Conservation (phyloP, 2,329 filamentous ascomycete species). For the Calycina marina region DNA sequence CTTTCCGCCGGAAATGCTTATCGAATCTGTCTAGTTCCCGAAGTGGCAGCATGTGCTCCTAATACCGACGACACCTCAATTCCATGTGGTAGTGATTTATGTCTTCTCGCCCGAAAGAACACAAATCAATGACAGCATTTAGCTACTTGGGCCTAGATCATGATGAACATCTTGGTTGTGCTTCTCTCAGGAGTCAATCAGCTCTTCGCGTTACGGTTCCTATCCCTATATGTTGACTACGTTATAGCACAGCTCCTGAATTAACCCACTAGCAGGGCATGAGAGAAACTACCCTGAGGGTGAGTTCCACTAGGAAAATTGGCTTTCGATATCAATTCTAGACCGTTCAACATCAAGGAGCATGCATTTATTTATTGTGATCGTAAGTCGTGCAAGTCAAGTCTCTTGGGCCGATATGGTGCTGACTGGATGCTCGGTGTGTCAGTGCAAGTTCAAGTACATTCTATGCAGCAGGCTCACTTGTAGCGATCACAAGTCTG, state of each 20-base stretch:
- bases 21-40: slow-evolving; percentile 19
- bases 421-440: too few relatives aligned
- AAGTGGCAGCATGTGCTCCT: slow-evolving; percentile 24
- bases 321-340: slow-evolving; percentile 46
- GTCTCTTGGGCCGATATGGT: too few relatives aligned
- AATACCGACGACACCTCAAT: slow-evolving; percentile 16
- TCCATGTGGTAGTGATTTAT: neutral
- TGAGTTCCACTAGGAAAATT: slow-evolving; percentile 33
- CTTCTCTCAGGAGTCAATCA: slow-evolving; percentile 11
- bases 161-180: slow-evolving; percentile 27
- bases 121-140: neutral
- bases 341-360: slow-evolving; percentile 58
- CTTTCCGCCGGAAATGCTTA: neutral
- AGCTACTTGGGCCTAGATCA: slow-evolving; percentile 46
- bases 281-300: slow-evolving; percentile 28
- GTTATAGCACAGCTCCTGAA: slow-evolving; percentile 11
- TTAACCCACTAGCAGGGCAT: slow-evolving; percentile 34
- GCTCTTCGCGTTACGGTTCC: slow-evolving; percentile 13
- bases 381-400: slow-evolving; percentile 39
- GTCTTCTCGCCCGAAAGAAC: too few relatives aligned
- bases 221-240: slow-evolving; percentile 26
- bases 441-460: slow-evolving; percentile 48
- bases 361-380: slow-evolving; percentile 51
- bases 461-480: slow-evolving; percentile 33
- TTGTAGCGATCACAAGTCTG: slow-evolving; percentile 23